These are phyloP conservation scores for Stagonosporopsis rhizophila DNA, from an alignment of 2,329 filamentous ascomycete genomes.

Conservation along the genomic window DNA sequence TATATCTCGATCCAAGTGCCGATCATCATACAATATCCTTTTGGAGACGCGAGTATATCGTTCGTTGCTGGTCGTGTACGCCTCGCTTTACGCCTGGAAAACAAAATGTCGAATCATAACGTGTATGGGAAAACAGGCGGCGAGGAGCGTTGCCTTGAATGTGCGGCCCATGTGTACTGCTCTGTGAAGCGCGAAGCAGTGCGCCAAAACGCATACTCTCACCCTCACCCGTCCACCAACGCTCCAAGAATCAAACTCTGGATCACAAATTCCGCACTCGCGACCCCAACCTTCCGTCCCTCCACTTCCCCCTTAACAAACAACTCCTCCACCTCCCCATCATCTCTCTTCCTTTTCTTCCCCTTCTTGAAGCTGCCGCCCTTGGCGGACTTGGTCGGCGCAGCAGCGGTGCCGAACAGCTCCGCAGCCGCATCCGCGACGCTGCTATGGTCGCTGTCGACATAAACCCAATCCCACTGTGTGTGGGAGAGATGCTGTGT, in stretches of 20 bases:
- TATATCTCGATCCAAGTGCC: no score
- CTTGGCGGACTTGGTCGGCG: conserved; percentile 36
- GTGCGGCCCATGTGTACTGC: no score
- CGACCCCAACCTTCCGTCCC: conserved; percentile 66
- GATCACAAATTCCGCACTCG: conserved; percentile 86
- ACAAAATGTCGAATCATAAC: background rate
- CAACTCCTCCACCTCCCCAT: conserved; percentile 30
- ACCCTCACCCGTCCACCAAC: conserved; percentile 66
- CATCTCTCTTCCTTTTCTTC: conserved; percentile 57
- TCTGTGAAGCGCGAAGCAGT: no score
- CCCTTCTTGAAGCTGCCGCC: conserved; percentile 26
- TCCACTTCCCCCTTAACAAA: conserved; percentile 45
- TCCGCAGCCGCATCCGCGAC: conserved; percentile 62
- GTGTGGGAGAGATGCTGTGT: conserved; percentile 63
- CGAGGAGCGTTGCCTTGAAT: no score
- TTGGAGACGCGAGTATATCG: background rate
- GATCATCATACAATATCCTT: no score
- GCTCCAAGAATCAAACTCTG: conserved; percentile 90
- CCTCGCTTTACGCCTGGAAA: conserved; percentile 1
- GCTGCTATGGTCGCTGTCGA: conserved; percentile 71
- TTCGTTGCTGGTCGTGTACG: no score
- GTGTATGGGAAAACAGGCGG: background rate
- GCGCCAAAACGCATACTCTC: no score
- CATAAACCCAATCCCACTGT: conserved; percentile 80
- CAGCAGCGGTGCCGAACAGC: conserved; percentile 50